Base-by-base conservation (phyloP, 2,329 filamentous ascomycete species). In the Aspergillus spinulosporus region DNA sequence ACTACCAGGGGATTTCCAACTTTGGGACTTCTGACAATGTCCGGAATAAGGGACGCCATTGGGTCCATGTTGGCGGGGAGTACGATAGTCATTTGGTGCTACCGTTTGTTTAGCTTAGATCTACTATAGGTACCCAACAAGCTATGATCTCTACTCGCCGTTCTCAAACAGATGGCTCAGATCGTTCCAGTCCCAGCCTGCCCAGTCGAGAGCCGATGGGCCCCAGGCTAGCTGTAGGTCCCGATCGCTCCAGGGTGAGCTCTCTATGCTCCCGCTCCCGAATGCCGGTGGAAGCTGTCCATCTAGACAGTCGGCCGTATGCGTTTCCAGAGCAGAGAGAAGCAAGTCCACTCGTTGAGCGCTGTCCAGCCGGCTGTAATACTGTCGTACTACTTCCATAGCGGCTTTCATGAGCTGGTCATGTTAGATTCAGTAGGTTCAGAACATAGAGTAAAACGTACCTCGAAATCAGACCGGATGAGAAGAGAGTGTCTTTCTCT, bases 1-100 rank as follows among this genome's bases (percentile, higher is more conserved):
- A 49, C 15, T 54, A 54, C 26, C 52, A 54, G 45, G 52, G 52
- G 14, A 43, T 54, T 9, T 54, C 52, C n/a, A 48, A 54, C 8
- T 54, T 54, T 28, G 52, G 52, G 6, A 54, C 52, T 0, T 5
- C 34, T 1, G 44, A 54, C 15, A 44, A 54, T 54, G 52, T 54
- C 6, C 14, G 28, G n/a, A 54, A 54, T 26, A 39, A 29, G 7
- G 52, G 52, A 0, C 28, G 31, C 14, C 52, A 54, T 21, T 54
- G 52, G 52, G 52, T 54, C 1, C 52, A 54, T 54, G 36, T 43
- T 36, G 52, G 52, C 1, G 52, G 44, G 0, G 36, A 54, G 15
- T 49, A 54, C 43, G 44, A 48, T 4, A 54, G 52, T 6, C 52
- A 54, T 49, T 14, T 54, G 4, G 34, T 54, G 28, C 15, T 54